Evolutionary conservation across 78 protist species (phyloP).

Genomic region (Reticulomyxa filosa): DNA sequence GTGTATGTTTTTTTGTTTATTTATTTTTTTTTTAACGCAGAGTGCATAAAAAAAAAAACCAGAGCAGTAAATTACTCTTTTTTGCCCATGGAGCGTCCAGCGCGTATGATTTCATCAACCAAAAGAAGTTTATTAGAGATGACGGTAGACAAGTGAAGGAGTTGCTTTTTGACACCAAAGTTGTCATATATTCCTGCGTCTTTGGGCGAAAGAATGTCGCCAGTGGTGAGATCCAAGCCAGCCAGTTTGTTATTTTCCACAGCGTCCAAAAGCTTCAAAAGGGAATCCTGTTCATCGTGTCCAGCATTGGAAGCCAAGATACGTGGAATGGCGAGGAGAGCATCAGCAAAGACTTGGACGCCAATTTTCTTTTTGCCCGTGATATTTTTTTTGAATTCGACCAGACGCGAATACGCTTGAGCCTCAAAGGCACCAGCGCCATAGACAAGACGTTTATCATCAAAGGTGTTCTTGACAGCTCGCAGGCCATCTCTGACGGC

Average conservation of each 20-base stretch:
- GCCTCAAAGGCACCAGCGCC: slow-evolving; percentile 97
- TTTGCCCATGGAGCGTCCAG: slow-evolving; percentile 58
- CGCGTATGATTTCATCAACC: slow-evolving; percentile 94
- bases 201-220: slow-evolving; percentile 68
- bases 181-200: slow-evolving; percentile 84
- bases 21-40: too few relatives aligned
- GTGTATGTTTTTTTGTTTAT: too few relatives aligned
- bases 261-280: slow-evolving; percentile 47
- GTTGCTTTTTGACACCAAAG: slow-evolving; percentile 76
- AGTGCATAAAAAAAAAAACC: too few relatives aligned
- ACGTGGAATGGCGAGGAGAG: slow-evolving; percentile 78
- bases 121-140: slow-evolving; percentile 26
- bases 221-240: slow-evolving; percentile 40
- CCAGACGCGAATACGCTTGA: slow-evolving; percentile 39
- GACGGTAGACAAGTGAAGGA: slow-evolving; percentile 35
- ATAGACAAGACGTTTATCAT: slow-evolving; percentile 61
- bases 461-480: slow-evolving; percentile 86
- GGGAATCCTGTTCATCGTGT: slow-evolving; percentile 61
- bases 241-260: neutral
- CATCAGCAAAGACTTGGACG: slow-evolving; percentile 88
- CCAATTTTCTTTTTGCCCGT: slow-evolving; percentile 43
- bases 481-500: slow-evolving; percentile 97
- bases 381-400: slow-evolving; percentile 18
- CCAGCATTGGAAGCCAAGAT: slow-evolving; percentile 87
- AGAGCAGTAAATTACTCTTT: too few relatives aligned